Percentiles rank a stretch among this genome's conserved stretches.
phyloP scores from a whole-genome alignment of 768 basidiomycete species.

The Pulveroboletus frians region DNA sequence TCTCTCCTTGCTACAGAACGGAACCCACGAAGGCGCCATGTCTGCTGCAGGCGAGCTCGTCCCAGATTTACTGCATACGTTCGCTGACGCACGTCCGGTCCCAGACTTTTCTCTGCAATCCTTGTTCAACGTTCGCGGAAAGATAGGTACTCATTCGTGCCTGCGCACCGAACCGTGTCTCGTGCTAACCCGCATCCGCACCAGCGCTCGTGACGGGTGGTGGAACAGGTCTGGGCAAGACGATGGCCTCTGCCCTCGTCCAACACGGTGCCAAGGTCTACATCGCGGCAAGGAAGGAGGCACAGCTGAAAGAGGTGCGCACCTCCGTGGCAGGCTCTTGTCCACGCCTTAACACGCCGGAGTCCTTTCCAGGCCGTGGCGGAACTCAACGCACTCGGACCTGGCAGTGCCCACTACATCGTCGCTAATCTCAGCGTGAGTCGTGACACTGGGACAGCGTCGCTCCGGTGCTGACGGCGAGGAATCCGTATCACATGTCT shows the following conservation, averaged over 20 bases:
- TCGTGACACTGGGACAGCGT: conserved; percentile 4
- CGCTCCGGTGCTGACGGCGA: background rate
- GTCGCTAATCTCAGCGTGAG: conserved; percentile 69
- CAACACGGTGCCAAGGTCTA: conserved; percentile 87
- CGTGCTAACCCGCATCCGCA: background rate
- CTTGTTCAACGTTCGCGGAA: conserved; percentile 63
- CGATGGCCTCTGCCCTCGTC: conserved; percentile 78
- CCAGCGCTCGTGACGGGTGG: conserved; percentile 79
- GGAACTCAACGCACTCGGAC: conserved; percentile 55
- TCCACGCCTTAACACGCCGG: conserved; percentile 4
- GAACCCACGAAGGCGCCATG: conserved; percentile 8
- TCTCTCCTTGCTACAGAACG: background rate
- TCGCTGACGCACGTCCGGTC: background rate
- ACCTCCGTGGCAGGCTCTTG: conserved; percentile 27
- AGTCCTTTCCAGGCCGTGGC: conserved; percentile 38
- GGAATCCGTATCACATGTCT: background rate
- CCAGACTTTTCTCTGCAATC: conserved; percentile 48
- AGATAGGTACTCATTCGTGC: conserved; percentile 47
- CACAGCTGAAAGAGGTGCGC: conserved; percentile 66
- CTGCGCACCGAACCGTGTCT: background rate
- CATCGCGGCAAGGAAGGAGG: conserved; percentile 81
- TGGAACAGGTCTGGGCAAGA: conserved; percentile 76
- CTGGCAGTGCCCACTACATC: conserved; percentile 66
- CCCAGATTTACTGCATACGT: background rate
- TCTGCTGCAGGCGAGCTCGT: conserved; percentile 7